Evolutionary conservation across 306 rosid species (phyloP), one percentile per base, ranked within the genome.

Genomic region (Datisca glomerata): DNA sequence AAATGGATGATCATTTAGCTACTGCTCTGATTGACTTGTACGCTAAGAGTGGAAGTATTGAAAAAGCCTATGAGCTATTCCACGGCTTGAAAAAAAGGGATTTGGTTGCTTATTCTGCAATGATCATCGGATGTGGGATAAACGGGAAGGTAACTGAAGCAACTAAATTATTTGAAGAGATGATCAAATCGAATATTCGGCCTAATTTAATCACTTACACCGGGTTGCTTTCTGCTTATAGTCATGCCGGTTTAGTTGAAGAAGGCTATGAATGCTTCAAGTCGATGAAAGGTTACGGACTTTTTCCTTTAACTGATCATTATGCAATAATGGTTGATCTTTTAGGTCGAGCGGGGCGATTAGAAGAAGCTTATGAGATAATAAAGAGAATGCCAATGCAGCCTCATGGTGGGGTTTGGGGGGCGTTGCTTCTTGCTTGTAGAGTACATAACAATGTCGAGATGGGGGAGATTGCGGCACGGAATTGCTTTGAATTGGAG

Each of bases 81-180:
- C 53, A 50, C 20, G 53, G 64, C 29, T 64, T 85, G 53, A 47
- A 64, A 67, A 60, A 60, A 55, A 73, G 44, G 70, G 93, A 85
- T 53, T 44, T 85, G 42, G 68, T 85, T 47, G 72, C 95, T 35
- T 80, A 85, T 64, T 85, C 95, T 34, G 86, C 86, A 11, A 76
- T 85, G 86, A 85, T 85, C 28, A 63, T 72, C 22, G 95, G 95
- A 18, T 76, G 72, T 47, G 95, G 93, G 31, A 61, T 85, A 43
- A 85, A 85, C 47, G 81, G 86, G 40, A 68, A 64, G 48, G 64
- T 65, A 12, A 44, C 33, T 6, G 79, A 85, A 16, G 79, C 95
- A 28, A 62, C 61, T 46, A 44, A 55, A 55, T 61, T 76, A 60
- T 76, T 70, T 55, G 43, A 71, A 59, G 73, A 47, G 81, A 85